Evolutionary conservation across 169 alveolate species (phyloP).

Genomic region (Theileria parva): DNA sequence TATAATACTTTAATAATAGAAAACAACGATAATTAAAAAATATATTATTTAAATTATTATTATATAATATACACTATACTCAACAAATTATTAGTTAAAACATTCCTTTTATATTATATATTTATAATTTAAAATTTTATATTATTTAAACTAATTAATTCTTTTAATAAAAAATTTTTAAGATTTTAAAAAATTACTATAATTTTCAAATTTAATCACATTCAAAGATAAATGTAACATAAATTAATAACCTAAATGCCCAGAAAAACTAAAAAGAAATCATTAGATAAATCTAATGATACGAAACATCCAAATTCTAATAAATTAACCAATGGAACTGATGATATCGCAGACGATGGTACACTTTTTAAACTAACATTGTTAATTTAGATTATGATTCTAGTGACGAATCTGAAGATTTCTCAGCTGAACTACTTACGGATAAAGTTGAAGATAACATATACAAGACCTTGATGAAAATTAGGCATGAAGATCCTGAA

Average conservation of each 20-base stretch:
- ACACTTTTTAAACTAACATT: background rate
- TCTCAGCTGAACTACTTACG: conserved; percentile 74
- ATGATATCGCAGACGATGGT: conserved; percentile 1
- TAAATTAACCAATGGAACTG: background rate
- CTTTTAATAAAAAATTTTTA: too few species aligned
- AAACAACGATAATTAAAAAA: too few species aligned
- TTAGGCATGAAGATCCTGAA: conserved; percentile 75
- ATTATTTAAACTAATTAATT: too few species aligned
- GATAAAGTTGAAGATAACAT: conserved; percentile 75
- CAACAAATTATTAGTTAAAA: too few species aligned
- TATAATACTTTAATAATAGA: too few species aligned
- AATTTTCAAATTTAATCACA: too few species aligned
- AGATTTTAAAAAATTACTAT: too few species aligned
- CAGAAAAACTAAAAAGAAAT: background rate
- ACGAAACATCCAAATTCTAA: background rate
- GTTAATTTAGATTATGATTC: background rate
- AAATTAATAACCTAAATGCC: background rate
- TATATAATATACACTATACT: too few species aligned
- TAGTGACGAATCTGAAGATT: conserved; percentile 74
- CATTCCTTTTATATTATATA: too few species aligned
- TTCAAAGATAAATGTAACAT: background rate
- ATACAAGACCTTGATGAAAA: conserved; percentile 65
- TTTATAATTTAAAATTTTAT: too few species aligned
- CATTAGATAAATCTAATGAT: background rate
- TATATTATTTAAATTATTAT: too few species aligned